Conservation (phyloP, 257 asterid genomes). For the Jacaranda mimosifolia region DNA sequence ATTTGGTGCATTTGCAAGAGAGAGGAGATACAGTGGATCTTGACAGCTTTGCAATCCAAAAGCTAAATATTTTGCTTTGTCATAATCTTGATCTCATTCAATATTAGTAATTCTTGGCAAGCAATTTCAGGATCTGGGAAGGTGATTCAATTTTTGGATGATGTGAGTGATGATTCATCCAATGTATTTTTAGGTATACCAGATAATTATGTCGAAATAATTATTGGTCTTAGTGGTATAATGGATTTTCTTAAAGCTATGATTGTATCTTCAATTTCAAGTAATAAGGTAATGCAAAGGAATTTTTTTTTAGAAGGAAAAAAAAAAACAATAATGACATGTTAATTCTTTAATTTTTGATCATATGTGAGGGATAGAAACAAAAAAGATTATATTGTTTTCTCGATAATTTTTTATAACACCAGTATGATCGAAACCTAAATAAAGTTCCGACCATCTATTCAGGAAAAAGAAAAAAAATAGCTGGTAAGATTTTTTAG, state of each 20-base stretch:
- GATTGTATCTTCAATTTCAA: not conserved
- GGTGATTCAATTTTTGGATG: not conserved
- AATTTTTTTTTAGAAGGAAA: too few species aligned
- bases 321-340: not conserved
- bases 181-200: slow-evolving; percentile 26
- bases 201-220: not conserved
- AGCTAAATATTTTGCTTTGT: slow-evolving; percentile 42
- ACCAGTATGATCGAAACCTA: too few species aligned
- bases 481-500: too few species aligned
- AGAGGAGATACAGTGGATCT: slow-evolving; percentile 44
- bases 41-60: slow-evolving; percentile 42
- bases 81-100: slow-evolving; percentile 35
- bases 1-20: slow-evolving; percentile 35
- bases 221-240: not conserved
- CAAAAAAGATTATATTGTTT: too few species aligned
- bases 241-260: not conserved
- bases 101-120: slow-evolving; percentile 22
- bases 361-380: too few species aligned
- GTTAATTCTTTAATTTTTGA: not conserved
- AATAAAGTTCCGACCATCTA: too few species aligned
- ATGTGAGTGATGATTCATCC: slow-evolving; percentile 10
- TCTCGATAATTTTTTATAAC: too few species aligned
- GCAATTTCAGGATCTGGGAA: not conserved
- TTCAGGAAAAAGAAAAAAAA: too few species aligned
- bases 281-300: not conserved